A percentile compares a stretch with the other conserved stretches of the same genome.
These are phyloP conservation scores for Datisca glomerata DNA, from an alignment of 306 rosid species.

Conservation along the genomic window DNA sequence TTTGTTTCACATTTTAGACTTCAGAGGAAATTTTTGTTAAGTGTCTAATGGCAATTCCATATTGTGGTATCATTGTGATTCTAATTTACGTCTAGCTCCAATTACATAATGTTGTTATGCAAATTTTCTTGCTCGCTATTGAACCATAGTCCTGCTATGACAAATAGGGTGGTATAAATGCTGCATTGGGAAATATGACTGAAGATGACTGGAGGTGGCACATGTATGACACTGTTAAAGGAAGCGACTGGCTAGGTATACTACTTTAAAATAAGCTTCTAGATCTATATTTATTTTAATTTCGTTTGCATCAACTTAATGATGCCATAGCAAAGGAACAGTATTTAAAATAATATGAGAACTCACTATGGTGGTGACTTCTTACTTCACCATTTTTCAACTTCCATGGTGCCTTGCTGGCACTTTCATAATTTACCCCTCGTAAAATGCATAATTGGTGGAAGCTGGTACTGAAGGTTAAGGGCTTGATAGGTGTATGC, in stretches of 20 bases:
- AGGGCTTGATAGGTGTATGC: not conserved
- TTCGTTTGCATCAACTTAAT: not conserved
- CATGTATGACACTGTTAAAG: conserved; percentile 90
- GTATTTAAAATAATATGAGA: not conserved
- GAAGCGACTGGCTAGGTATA: conserved; percentile 82
- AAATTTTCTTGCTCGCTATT: no score
- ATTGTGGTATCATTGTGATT: no score
- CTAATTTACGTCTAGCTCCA: no score
- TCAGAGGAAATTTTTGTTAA: no score
- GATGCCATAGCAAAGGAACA: not conserved
- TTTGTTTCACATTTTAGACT: no score
- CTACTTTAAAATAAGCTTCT: not conserved
- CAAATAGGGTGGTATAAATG: conserved; percentile 98
- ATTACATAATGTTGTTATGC: no score
- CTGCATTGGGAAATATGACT: conserved; percentile 79
- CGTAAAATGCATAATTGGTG: not conserved
- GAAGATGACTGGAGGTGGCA: conserved; percentile 99
- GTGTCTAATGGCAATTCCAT: no score
- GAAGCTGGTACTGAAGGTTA: not conserved
- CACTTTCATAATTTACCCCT: not conserved
- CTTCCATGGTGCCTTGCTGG: not conserved
- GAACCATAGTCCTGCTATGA: no score
- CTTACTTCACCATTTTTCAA: not conserved
- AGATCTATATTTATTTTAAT: no score
- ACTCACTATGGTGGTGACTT: not conserved